Percentiles rank a stretch among this genome's conserved stretches.
Conservation (phyloP, 441 rosid genomes). For the Pelargonium myrrhifolium region DNA sequence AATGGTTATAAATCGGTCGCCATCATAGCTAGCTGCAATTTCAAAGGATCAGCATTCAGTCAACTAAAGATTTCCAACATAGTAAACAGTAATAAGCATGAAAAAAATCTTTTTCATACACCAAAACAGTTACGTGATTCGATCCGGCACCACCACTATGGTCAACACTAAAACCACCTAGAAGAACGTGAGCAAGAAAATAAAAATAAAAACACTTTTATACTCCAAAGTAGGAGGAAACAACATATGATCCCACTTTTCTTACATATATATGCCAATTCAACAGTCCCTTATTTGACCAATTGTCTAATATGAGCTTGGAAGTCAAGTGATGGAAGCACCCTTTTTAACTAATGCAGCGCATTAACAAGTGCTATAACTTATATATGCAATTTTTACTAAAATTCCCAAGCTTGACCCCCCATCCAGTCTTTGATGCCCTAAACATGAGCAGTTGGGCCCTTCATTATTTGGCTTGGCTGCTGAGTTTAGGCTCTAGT, state of each 20-base stretch:
- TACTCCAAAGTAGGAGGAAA: background rate
- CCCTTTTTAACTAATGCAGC: background rate
- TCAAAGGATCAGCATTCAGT: constrained; percentile 14
- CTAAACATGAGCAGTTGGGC: background rate
- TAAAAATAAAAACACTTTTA: background rate
- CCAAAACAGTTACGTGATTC: too few relatives aligned
- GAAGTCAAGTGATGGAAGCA: background rate
- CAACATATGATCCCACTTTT: too few relatives aligned
- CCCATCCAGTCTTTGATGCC: background rate
- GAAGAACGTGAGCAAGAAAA: background rate
- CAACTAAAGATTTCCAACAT: too few relatives aligned
- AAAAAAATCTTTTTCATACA: too few relatives aligned
- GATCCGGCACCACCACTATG: background rate
- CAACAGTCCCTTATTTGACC: too few relatives aligned
- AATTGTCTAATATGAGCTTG: too few relatives aligned
- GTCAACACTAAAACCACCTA: background rate
- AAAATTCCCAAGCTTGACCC: background rate
- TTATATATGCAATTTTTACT: background rate
- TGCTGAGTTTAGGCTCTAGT: background rate
- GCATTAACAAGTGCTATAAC: background rate
- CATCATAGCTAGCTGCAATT: constrained; percentile 61
- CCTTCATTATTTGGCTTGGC: background rate
- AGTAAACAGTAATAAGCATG: too few relatives aligned
- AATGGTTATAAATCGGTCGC: constrained; percentile 55
- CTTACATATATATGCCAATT: too few relatives aligned